These are phyloP conservation scores for Zygosaccharomyces pseudobailii DNA, from an alignment of 1,139 yeast species.

Conservation along the genomic window DNA sequence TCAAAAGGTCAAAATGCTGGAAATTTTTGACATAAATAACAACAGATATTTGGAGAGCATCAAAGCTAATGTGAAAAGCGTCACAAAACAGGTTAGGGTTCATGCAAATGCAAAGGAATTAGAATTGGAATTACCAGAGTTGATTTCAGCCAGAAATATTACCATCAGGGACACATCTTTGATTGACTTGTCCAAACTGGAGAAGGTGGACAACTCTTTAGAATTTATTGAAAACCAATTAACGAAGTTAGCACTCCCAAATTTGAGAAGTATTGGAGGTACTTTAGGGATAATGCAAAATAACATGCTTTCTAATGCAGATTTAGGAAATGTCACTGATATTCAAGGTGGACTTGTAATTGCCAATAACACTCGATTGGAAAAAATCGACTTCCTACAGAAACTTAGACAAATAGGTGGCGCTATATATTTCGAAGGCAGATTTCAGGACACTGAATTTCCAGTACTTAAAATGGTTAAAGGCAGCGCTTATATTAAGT, in stretches of 20 bases:
- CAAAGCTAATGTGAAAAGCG: constrained; percentile 46
- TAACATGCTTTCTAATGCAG: constrained; percentile 40
- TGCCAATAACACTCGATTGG: constrained; percentile 50
- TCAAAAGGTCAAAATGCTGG: constrained; percentile 44
- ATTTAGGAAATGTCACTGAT: constrained; percentile 49
- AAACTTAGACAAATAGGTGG: constrained; percentile 62
- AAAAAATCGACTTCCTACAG: constrained; percentile 54
- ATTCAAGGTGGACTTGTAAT: constrained; percentile 75
- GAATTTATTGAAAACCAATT: constrained; percentile 65
- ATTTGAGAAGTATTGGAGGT: constrained; percentile 55
- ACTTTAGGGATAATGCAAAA: constrained; percentile 62
- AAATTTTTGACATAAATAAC: constrained; percentile 59
- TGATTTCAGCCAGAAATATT: constrained; percentile 50
- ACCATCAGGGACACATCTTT: constrained; percentile 57
- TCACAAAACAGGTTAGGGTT: constrained; percentile 50
- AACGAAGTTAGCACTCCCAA: constrained; percentile 46
- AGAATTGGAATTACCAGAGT: constrained; percentile 54
- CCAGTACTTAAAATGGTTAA: constrained; percentile 56
- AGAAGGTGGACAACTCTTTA: constrained; percentile 49
- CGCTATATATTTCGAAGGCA: constrained; percentile 64
- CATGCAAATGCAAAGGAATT: constrained; percentile 62
- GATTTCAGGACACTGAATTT: constrained; percentile 49
- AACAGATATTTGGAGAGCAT: constrained; percentile 64
- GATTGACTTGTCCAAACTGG: constrained; percentile 46
- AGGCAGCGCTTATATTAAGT: constrained; percentile 61